Evolutionary conservation across 2,329 filamentous ascomycete species (phyloP).

Genomic region (Aspergillus novoparasiticus): DNA sequence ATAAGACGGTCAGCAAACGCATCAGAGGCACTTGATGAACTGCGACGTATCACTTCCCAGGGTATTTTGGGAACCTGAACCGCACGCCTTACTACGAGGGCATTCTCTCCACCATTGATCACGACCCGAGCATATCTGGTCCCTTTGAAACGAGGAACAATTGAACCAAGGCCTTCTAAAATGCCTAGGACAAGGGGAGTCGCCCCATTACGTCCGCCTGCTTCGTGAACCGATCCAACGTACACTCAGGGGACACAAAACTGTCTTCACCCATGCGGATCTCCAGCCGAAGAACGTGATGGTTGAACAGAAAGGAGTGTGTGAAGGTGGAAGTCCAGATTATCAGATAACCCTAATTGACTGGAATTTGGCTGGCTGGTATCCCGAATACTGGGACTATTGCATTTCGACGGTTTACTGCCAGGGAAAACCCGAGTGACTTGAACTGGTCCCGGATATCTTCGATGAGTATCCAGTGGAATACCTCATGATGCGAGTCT

Average conservation of each 20-base stretch:
- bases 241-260: constrained; percentile 19
- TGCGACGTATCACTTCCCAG: constrained; percentile 17
- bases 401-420: constrained; percentile 18
- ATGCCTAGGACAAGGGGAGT: constrained; percentile 13
- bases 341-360: constrained; percentile 15
- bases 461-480: constrained; percentile 18
- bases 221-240: constrained; percentile 16
- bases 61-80: constrained; percentile 21
- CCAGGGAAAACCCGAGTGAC: constrained; percentile 18
- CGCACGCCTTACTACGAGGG: constrained; percentile 19
- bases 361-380: constrained; percentile 22
- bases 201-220: constrained; percentile 18
- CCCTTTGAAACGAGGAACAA: constrained; percentile 18
- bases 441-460: constrained; percentile 18
- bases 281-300: constrained; percentile 23
- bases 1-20: constrained; percentile 11
- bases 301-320: constrained; percentile 11
- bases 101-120: constrained; percentile 17
- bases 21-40: constrained; percentile 14
- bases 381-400: constrained; percentile 23
- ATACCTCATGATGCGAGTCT: constrained; percentile 17
- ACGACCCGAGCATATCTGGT: constrained; percentile 20
- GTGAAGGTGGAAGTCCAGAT: constrained; percentile 7
- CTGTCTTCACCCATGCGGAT: constrained; percentile 20
- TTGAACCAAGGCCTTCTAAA: constrained; percentile 18